phyloP scores from a whole-genome alignment of 495 filamentous ascomycete species.

The Aspergillus conjunctus region DNA sequence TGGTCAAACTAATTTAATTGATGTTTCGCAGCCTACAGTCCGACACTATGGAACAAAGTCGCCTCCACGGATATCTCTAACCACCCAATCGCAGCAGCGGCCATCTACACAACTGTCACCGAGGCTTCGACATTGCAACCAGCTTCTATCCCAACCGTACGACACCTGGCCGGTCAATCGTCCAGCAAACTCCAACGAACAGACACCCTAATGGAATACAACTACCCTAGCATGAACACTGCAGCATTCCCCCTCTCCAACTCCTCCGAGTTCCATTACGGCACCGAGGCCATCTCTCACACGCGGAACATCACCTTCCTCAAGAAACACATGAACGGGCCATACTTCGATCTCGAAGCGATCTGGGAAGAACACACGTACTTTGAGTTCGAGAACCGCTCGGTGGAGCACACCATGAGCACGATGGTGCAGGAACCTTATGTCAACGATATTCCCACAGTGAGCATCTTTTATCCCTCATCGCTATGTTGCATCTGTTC shows the following conservation, averaged over 20 bases:
- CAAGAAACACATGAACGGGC: slow-evolving; percentile 37
- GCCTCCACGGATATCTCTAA: background rate
- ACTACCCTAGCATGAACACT: background rate
- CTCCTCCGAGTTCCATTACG: background rate
- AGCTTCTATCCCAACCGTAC: background rate
- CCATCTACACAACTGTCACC: background rate
- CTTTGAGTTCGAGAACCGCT: slow-evolving; percentile 42
- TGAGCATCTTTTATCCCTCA: slow-evolving; percentile 27
- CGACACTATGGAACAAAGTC: background rate
- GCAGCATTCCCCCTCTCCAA: background rate
- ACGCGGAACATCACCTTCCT: slow-evolving; percentile 37
- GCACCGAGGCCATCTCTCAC: slow-evolving; percentile 22
- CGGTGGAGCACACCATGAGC: slow-evolving; percentile 49
- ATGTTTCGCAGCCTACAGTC: background rate
- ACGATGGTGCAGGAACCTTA: slow-evolving; percentile 61
- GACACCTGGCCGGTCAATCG: background rate
- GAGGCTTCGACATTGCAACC: background rate
- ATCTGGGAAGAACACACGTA: slow-evolving; percentile 61
- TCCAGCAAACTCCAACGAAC: background rate
- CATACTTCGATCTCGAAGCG: slow-evolving; percentile 59
- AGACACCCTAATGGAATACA: background rate
- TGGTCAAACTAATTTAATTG: background rate
- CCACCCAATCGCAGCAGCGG: background rate
- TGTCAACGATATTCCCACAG: slow-evolving; percentile 60
- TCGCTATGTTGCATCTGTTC: background rate